Evolutionary conservation across 345 rosid species (phyloP).

Genomic region (Salix viminalis): DNA sequence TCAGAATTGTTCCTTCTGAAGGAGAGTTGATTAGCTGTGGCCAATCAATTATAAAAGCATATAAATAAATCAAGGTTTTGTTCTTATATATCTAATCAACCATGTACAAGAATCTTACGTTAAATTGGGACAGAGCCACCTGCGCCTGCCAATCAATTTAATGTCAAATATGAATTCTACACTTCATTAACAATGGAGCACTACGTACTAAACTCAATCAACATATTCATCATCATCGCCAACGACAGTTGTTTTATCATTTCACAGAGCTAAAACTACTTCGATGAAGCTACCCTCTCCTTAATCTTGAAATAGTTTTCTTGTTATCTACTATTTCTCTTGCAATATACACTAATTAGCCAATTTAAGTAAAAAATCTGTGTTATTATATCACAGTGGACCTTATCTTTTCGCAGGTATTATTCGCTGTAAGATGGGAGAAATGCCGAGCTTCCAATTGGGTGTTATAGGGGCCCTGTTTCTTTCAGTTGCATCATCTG

Average conservation of each 20-base stretch:
- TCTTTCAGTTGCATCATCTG: constrained; percentile 94
- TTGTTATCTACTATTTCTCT: background rate
- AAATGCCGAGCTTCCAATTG: constrained; percentile 72
- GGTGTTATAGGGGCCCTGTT: constrained; percentile 91
- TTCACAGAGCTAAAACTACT: background rate
- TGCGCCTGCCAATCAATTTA: too few relatives aligned
- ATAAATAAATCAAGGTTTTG: background rate
- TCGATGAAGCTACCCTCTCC: background rate
- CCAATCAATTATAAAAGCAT: background rate
- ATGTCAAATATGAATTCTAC: background rate
- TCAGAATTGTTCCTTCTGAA: background rate
- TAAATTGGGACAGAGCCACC: too few relatives aligned
- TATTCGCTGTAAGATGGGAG: constrained; percentile 56
- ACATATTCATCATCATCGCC: background rate
- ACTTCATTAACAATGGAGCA: background rate
- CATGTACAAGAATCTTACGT: background rate
- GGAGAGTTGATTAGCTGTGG: background rate
- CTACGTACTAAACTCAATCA: too few relatives aligned
- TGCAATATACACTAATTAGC: background rate
- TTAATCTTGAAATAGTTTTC: background rate
- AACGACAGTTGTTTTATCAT: background rate
- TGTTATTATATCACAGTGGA: background rate
- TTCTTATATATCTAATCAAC: background rate
- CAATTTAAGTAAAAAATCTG: background rate
- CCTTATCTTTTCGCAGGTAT: background rate